Evolutionary conservation across 768 basidiomycete genomes (phyloP), one percentile per base, ranked within the genome.

Genomic region (Mycena capillaripes): DNA sequence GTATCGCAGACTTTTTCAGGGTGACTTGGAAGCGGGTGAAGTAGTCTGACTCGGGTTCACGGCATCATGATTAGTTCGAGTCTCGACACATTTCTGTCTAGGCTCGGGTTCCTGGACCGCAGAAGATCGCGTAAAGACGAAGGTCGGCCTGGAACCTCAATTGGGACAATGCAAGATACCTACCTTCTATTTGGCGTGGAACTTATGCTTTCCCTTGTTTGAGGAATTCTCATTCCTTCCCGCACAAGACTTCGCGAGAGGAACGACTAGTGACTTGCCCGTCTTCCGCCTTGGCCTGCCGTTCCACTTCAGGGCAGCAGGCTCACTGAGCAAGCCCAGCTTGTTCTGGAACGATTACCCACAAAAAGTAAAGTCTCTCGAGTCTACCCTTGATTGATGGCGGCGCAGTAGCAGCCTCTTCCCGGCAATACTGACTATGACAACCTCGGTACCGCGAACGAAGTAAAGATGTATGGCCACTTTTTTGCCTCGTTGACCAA

Each of bases 151-250:
- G 23, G 1, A 19, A n/a, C 44, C 44, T 46, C 44, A n/a, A 11
- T 25, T 48, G 23, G n/a, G 46, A 48, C 42, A 21, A 44, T 11
- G 38, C 9, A 38, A 38, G 2, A 19, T 19, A 14, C 42, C 42
- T 44, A 38, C 42, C 34, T 17, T 42, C 17, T 9, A 12, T 7
- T 12, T 11, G 52, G 27, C 55, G 30, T 32, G 30, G 55, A 34
- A 56, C 30, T 36, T 56, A n/a, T 19, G 30, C 55, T 56, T 56
- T 36, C 55, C 55, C 19, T 56, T 56, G 55, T 56, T 56, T 32
- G 34, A 25, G 10, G 4, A 21, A 17, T n/a, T 38, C 56, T 38
- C 8, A 7, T 25, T 29, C 27, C 14, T 44, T 16, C 16, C 10
- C 38, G n/a, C n/a, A n/a, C n/a, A n/a, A n/a, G n/a, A 36, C 34